A percentile compares a stretch with the other conserved stretches of the same genome.
phyloP scores from a whole-genome alignment of 1,139 yeast species.

The Debaryomycetaceae sp. region DNA sequence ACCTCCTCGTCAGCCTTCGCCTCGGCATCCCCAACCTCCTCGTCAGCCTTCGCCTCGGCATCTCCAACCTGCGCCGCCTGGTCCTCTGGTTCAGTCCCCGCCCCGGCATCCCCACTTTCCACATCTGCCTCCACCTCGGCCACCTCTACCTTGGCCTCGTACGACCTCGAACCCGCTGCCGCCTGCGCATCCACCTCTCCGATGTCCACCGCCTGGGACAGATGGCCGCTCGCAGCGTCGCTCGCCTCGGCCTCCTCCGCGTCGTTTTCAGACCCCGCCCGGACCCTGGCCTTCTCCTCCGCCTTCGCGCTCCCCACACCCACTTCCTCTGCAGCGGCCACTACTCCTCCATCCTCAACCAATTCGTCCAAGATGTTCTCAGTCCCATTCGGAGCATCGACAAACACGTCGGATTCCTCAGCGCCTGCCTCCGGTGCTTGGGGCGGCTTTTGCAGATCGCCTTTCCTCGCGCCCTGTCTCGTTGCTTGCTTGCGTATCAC shows the following conservation, averaged over 20 bases:
- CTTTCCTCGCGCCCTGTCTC: slow-evolving; percentile 3
- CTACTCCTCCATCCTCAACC: neutral
- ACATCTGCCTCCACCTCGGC: neutral
- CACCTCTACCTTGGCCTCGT: too few relatives aligned
- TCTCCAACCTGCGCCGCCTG: neutral
- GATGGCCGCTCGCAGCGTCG: neutral
- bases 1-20: slow-evolving; percentile 1
- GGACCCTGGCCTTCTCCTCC: slow-evolving; percentile 1
- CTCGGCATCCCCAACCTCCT: slow-evolving; percentile 1
- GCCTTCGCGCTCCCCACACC: neutral
- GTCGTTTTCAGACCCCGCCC: neutral
- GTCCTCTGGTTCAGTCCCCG: neutral
- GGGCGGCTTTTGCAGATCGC: slow-evolving; percentile 2
- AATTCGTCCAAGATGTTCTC: slow-evolving; percentile 3
- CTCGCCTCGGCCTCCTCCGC: neutral
- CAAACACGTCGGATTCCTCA: slow-evolving; percentile 5
- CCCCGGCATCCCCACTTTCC: neutral
- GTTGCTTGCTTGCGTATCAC: slow-evolving; percentile 3
- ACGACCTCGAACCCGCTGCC: too few relatives aligned
- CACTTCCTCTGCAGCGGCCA: slow-evolving; percentile 2
- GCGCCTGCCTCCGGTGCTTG: slow-evolving; percentile 4
- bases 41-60: neutral
- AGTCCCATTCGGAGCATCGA: slow-evolving; percentile 4
- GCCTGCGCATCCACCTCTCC: too few relatives aligned
- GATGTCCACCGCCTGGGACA: too few relatives aligned